A percentile compares a stretch with the other conserved stretches of the same genome.
Conservation (phyloP, 768 basidiomycete genomes). For the Mycena rosella region DNA sequence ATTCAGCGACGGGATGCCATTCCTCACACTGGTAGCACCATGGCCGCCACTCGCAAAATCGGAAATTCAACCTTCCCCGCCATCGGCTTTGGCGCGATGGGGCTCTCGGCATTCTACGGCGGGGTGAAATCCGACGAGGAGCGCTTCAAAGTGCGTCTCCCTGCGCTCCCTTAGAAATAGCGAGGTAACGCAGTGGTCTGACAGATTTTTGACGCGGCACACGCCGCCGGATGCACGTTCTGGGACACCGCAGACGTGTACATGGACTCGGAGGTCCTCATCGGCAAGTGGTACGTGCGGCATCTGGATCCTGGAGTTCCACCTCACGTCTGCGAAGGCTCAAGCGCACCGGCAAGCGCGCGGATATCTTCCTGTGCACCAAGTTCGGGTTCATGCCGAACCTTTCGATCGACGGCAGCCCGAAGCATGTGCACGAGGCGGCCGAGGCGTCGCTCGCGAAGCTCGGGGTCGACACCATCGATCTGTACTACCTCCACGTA, state of each 20-base stretch:
- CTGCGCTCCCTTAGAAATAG: neutral
- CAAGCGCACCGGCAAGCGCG: constrained; percentile 51
- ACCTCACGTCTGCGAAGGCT: neutral
- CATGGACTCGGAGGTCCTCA: constrained; percentile 56
- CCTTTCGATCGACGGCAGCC: constrained; percentile 42
- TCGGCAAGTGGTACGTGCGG: constrained; percentile 56
- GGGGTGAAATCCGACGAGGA: constrained; percentile 58
- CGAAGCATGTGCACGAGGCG: constrained; percentile 44
- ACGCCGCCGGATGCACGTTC: constrained; percentile 55
- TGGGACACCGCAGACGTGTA: constrained; percentile 64
- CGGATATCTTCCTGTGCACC: constrained; percentile 62
- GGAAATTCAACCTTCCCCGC: constrained; percentile 53
- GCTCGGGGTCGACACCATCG: constrained; percentile 47
- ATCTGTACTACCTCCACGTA: constrained; percentile 49
- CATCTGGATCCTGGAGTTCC: neutral
- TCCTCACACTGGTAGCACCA: too few relatives aligned
- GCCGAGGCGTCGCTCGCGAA: constrained; percentile 46
- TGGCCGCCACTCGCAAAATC: constrained; percentile 56
- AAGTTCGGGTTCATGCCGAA: constrained; percentile 55
- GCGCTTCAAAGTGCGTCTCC: constrained; percentile 56
- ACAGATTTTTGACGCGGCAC: constrained; percentile 58
- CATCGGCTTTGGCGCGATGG: constrained; percentile 69
- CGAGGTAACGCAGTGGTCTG: too few relatives aligned
- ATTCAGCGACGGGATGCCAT: too few relatives aligned
- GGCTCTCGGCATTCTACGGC: constrained; percentile 59